phyloP scores from a whole-genome alignment of 169 alveolate genomes.

The Cryptosporidium tyzzeri region DNA sequence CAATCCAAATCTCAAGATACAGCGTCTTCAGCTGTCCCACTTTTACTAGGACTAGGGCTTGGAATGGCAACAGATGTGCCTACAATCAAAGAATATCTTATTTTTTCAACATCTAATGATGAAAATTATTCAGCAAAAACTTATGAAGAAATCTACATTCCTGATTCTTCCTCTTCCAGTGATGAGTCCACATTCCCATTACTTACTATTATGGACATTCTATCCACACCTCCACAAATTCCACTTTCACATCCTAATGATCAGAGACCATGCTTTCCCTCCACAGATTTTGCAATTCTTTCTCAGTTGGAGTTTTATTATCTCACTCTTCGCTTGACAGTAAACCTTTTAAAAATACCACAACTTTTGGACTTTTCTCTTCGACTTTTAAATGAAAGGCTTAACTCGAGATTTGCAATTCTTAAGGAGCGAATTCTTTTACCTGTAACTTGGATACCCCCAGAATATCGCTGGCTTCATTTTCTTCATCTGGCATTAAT shows the following conservation, averaged over 20 bases:
- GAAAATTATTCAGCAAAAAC: constrained; percentile 18
- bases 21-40: constrained; percentile 40
- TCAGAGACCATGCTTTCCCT: constrained; percentile 17
- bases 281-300: constrained; percentile 58
- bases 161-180: constrained; percentile 34
- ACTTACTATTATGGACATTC: constrained; percentile 61
- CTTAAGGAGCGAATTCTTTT: constrained; percentile 38
- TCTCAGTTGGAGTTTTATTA: constrained; percentile 68
- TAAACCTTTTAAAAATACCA: constrained; percentile 51
- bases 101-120: constrained; percentile 5
- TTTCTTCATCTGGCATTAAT: constrained; percentile 43
- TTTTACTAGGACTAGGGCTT: constrained; percentile 39
- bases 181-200: constrained; percentile 53
- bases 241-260: constrained; percentile 59
- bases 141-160: constrained; percentile 65
- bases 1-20: constrained; percentile 13
- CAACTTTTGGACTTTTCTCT: constrained; percentile 55
- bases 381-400: constrained; percentile 9
- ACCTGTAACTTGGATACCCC: constrained; percentile 66
- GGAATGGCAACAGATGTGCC: constrained; percentile 64
- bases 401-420: constrained; percentile 38
- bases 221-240: constrained; percentile 55
- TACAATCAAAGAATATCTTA: constrained; percentile 51
- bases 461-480: constrained; percentile 67
- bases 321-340: constrained; percentile 16